Evolutionary conservation across 2,329 filamentous ascomycete species (phyloP), one percentile per base, ranked within the genome.

Genomic region (Thelonectria olida): DNA sequence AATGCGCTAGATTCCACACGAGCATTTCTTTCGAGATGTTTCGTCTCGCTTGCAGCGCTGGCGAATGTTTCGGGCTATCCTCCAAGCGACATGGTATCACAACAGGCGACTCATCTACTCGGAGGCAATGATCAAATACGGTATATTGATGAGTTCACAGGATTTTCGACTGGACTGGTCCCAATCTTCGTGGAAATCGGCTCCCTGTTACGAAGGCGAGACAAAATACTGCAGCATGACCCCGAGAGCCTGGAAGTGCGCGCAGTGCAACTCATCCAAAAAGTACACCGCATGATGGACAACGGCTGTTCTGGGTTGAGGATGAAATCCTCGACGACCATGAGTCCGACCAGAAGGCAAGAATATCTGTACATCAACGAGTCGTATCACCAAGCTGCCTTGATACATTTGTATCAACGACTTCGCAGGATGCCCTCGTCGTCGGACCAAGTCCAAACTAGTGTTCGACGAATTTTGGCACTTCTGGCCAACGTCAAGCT

Each of bases 91-190:
- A 4, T 6, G 27, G 31, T 36, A 10, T 48, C 49, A 5, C 17
- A 34, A 2, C 39, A 31, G 22, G 56, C 48, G 7, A 19, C 54
- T 13, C 12, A 19, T 13, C 45, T 58, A 42, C 6, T 54, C 15
- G 25, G 41, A 2, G 22, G 20, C 2, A 22, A 17, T 17, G 27
- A 7, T 15, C 13, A 34, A 5, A 10, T n/a, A 9, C 10, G 10
- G 12, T 2, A 9, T 15, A 58, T 58, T 25, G 56, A 58, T 13
- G 42, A 42, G 3, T 58, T 58, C 13, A 58, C 56, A 5, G 50
- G 41, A 1, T 58, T 53, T 12, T 58, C 56, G 2, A 41, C 13
- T 15, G 41, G 41, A 4, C 31, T 54, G 12, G 15, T 49, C 3
- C 17, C 53, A 12, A 13, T 53, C 2, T 25, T 58, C 28, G 23